Conservation (phyloP, 768 basidiomycete genomes). For the Leccinum boreale region DNA sequence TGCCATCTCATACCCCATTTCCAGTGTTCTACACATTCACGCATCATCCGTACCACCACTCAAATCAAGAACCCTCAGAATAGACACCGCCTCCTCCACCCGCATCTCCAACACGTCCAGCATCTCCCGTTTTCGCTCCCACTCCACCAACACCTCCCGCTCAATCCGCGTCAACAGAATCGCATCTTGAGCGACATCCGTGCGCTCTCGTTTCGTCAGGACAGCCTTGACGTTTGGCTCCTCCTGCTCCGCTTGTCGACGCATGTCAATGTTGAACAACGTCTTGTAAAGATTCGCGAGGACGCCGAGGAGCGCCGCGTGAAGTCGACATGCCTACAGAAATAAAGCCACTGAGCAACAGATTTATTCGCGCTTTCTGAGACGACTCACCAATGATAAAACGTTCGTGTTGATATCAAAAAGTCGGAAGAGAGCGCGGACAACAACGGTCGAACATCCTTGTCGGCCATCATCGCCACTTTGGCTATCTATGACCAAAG, state of each 20-base stretch:
- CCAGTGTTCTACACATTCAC: slow-evolving; percentile 7
- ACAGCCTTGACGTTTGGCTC: slow-evolving; percentile 63
- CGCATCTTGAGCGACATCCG: slow-evolving; percentile 79
- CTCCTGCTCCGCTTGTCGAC: slow-evolving; percentile 72
- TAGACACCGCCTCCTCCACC: slow-evolving; percentile 85
- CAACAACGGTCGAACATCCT: slow-evolving; percentile 64
- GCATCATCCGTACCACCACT: slow-evolving; percentile 47
- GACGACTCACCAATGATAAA: slow-evolving; percentile 79
- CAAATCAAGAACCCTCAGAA: slow-evolving; percentile 73
- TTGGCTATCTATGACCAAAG: slow-evolving; percentile 27
- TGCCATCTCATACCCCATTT: too few relatives aligned
- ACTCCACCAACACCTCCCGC: slow-evolving; percentile 65
- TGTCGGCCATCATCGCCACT: slow-evolving; percentile 86
- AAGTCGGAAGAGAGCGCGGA: slow-evolving; percentile 77
- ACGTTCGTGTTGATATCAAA: slow-evolving; percentile 82
- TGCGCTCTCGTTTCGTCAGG: slow-evolving; percentile 70
- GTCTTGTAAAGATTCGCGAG: slow-evolving; percentile 70
- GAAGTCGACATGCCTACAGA: slow-evolving; percentile 82
- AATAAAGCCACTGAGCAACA: neutral
- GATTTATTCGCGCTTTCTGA: neutral
- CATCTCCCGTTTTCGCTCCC: slow-evolving; percentile 69
- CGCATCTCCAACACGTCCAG: slow-evolving; percentile 67
- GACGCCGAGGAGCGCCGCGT: slow-evolving; percentile 66
- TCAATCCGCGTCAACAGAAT: slow-evolving; percentile 70
- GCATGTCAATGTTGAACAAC: slow-evolving; percentile 76